A percentile compares a stretch with the other conserved stretches of the same genome.
phyloP scores from a whole-genome alignment of 768 basidiomycete genomes.

The Rossbeevera mucosa region DNA sequence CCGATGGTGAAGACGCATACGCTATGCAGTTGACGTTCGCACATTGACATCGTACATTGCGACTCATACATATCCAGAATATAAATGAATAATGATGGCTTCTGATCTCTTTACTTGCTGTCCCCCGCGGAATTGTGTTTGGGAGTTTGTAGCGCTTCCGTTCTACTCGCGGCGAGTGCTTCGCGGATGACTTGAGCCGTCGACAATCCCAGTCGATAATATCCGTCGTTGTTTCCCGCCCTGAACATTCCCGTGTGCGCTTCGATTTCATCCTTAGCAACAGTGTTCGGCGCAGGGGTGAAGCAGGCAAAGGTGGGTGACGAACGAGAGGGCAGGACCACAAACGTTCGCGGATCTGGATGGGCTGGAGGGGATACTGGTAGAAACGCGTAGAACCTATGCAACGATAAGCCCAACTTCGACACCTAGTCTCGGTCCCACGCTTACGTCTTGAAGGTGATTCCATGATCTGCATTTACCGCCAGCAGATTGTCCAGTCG shows the following conservation, averaged over 20 bases:
- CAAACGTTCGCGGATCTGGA: conserved; percentile 64
- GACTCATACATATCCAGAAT: conserved; percentile 4
- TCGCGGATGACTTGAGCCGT: conserved; percentile 60
- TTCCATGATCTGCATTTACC: conserved; percentile 55
- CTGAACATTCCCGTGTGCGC: conserved; percentile 91
- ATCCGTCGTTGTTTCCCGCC: conserved; percentile 79
- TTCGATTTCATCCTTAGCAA: conserved; percentile 71
- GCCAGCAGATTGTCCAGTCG: conserved; percentile 61
- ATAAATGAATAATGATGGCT: conserved; percentile 7
- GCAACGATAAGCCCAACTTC: background rate
- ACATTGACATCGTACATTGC: conserved; percentile 7
- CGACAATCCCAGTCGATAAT: conserved; percentile 77
- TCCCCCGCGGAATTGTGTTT: background rate
- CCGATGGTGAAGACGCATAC: conserved; percentile 93
- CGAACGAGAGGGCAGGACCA: conserved; percentile 58
- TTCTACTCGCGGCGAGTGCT: conserved; percentile 35
- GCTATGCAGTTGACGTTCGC: conserved; percentile 76
- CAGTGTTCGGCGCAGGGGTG: conserved; percentile 56
- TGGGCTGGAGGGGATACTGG: conserved; percentile 63
- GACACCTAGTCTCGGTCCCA: background rate
- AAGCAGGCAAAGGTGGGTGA: conserved; percentile 53
- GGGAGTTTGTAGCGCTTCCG: background rate
- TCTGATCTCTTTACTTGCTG: background rate
- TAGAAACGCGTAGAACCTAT: conserved; percentile 75
- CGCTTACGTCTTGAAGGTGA: conserved; percentile 70